Base-by-base conservation (phyloP, 2,329 filamentous ascomycete species). In the Coniochaeta sp. region DNA sequence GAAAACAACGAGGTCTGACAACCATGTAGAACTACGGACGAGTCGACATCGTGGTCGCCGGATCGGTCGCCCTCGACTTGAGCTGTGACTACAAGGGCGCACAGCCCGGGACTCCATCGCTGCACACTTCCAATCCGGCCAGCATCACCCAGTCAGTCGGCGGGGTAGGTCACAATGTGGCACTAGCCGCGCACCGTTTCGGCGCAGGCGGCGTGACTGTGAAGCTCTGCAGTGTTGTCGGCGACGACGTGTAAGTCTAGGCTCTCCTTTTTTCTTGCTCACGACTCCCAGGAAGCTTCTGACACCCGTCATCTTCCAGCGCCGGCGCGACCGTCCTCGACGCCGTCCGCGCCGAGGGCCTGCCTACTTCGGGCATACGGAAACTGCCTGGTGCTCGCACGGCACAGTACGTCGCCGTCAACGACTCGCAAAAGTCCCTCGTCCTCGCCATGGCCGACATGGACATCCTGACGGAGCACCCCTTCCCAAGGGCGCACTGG, bases 391-490 rank as follows among this genome's bases (percentile, higher is more conserved):
- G 78, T 2, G 79, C 81, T 34, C 83, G 89, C 60, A 98, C 93
- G 1, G 91, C 93, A 0, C 92, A 97, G 72, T 98, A 98, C 71
- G 84, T 98, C 3, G 89, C 93, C 17, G 79, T 98, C 64, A 99
- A 98, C 71, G 90, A 96, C 69, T 79, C 79, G 0, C 85, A 88
- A 62, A 96, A 92, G 72, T 89, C 93, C 64, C 83, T 99, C 2
- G 81, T 93, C n/a, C 75, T 97, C 63, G 93, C 92, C 54, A 96
- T 97, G 91, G 93, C 93, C 4, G 95, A 98, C 70, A 97, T 98
- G 92, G 84, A 81, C 59, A 93, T 96, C 66, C 84, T 96, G 55
- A 81, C 86, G n/a, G 70, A 75, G 17, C 75, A 81, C 62, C 77
- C 79, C 0, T 81, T 83, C 62, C 73, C 79, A 0, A 28, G 30